Base-by-base conservation (phyloP, 1,139 yeast species). In the Hansenula anomala region DNA sequence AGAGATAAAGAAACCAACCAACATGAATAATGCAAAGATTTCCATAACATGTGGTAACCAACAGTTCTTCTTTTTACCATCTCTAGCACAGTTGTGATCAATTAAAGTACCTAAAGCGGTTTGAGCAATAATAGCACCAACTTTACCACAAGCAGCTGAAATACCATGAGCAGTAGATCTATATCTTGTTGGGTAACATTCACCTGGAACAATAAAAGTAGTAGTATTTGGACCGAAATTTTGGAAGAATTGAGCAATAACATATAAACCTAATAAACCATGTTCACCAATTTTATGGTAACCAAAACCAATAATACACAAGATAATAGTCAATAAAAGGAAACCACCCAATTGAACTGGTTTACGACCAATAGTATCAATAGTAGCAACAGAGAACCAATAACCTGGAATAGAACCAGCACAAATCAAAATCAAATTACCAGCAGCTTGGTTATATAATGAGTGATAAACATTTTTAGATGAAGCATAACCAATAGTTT, bases 161-260 rank as follows among this genome's bases (percentile, higher is more conserved):
- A 92, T 69, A 74, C 98, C 98, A 62, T 92, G 98, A 40, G 97
- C 97, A 52, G 97, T 82, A 33, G 97, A 92, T 78, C 98, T 87
- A 71, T 89, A 88, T 68, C 95, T 78, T 36, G 98, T 92, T 61
- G 98, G 98, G 87, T 75, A 92, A 58, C 81, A 75, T 72, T 92
- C 98, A 64, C 97, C 98, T 36, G 98, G 97, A 55, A 88, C 79
- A 56, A 92, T 77, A 67, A 92, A 92, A 43, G 98, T 92, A 37
- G 97, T 94, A 45, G 90, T 78, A 75, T 92, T 92, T 60, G 98
- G 97, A 60, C 96, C 96, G 55, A 86, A 87, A 65, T 87, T 86
- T 65, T 81, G 80, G 80, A 87, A 87, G 61, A 87, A 83, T 69
- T 86, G 94, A 49, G 82, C 77, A 44, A 86, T 61, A 51, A 85